A percentile compares a stretch with the other conserved stretches of the same genome.
Conservation (phyloP, 176 grass and related monocot genomes). For the Alopecurus myosuroides region DNA sequence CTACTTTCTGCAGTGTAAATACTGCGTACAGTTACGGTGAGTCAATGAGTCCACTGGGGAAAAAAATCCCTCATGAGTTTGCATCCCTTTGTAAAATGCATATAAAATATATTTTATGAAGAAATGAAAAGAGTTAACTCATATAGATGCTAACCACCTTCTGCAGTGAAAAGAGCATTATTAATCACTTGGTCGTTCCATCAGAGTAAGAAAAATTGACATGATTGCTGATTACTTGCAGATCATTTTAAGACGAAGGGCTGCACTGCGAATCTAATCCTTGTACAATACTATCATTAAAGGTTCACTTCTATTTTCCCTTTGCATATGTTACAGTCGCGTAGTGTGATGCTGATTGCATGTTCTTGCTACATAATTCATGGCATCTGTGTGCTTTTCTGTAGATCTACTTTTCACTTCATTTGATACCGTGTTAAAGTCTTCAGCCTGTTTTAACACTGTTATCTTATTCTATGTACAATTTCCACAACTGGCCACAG, state of each 20-base stretch:
- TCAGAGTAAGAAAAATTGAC: not conserved
- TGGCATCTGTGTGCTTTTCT: constrained; percentile 5
- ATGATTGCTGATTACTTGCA: constrained; percentile 15
- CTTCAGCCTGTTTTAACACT: not conserved
- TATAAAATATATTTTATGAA: not conserved
- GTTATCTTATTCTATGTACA: constrained; percentile 1
- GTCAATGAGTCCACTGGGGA: not conserved
- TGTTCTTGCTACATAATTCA: not conserved
- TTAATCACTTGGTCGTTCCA: not conserved
- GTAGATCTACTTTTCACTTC: not conserved
- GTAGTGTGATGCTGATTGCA: not conserved
- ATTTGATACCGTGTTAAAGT: not conserved
- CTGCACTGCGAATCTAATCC: constrained; percentile 1
- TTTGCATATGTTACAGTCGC: not conserved
- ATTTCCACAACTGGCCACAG: not conserved
- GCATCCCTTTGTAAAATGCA: not conserved
- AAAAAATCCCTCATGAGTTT: not conserved
- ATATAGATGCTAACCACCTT: constrained; percentile 2
- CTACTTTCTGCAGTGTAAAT: constrained; percentile 8
- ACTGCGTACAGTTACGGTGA: not conserved
- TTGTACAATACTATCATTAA: constrained; percentile 11
- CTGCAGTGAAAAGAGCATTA: constrained; percentile 5
- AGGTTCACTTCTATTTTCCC: constrained; percentile 18
- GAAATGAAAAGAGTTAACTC: not conserved
- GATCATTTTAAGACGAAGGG: constrained; percentile 22